phyloP scores from a whole-genome alignment of 306 rosid species.

The Cicer arietinum region DNA sequence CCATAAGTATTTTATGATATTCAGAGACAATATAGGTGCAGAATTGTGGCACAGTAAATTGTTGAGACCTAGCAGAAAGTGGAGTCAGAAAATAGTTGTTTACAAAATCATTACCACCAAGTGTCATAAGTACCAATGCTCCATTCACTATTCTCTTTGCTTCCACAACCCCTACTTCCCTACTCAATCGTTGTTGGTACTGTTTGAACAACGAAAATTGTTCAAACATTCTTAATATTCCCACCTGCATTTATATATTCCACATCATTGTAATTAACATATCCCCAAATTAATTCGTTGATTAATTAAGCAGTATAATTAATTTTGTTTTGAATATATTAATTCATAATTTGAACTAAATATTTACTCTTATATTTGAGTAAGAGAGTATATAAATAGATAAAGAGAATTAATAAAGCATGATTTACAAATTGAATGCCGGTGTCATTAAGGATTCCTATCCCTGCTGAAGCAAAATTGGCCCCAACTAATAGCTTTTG shows the following conservation, averaged over 20 bases:
- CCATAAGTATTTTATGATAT: slow-evolving; percentile 58
- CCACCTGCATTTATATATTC: slow-evolving; percentile 39
- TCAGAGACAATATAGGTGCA: slow-evolving; percentile 57
- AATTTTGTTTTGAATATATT: no score
- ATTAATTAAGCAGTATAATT: no score
- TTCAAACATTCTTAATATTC: slow-evolving; percentile 56
- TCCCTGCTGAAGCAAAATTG: slow-evolving; percentile 77
- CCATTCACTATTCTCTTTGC: slow-evolving; percentile 49
- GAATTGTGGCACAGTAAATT: slow-evolving; percentile 58
- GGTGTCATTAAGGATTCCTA: slow-evolving; percentile 76
- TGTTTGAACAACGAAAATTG: slow-evolving; percentile 53
- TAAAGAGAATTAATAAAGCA: no score
- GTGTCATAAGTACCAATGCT: slow-evolving; percentile 58
- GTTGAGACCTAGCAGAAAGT: slow-evolving; percentile 55
- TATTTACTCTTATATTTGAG: no score
- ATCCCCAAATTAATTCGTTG: no score
- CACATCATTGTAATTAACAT: no score
- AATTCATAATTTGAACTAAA: no score
- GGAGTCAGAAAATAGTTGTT: slow-evolving; percentile 69
- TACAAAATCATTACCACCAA: slow-evolving; percentile 75
- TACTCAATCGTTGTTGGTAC: slow-evolving; percentile 55
- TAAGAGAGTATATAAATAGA: no score
- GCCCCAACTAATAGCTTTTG: slow-evolving; percentile 62
- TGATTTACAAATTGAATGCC: slow-evolving; percentile 63
- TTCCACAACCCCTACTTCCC: slow-evolving; percentile 49